Conservation (phyloP, 176 grass and related monocot species). For the Miscanthus lutarioriparius region DNA sequence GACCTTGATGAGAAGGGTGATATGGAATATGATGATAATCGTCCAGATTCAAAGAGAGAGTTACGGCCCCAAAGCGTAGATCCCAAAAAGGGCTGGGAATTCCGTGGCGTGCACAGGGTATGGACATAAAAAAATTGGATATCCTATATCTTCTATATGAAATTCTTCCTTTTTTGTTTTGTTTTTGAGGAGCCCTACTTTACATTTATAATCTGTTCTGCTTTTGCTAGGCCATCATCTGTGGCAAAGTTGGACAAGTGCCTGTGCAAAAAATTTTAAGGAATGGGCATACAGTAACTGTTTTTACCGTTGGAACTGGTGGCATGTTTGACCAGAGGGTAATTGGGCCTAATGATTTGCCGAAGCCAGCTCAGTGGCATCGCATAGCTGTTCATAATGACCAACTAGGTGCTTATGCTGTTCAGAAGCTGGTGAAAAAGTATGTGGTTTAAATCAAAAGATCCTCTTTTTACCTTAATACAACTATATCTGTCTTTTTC, state of each 20-base stretch:
- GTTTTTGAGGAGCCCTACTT: constrained; percentile 13
- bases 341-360: constrained; percentile 52
- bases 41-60: constrained; percentile 54
- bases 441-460: constrained; percentile 47
- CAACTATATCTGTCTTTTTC: constrained; percentile 20
- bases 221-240: constrained; percentile 82
- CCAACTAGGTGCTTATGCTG: constrained; percentile 59
- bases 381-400: constrained; percentile 80
- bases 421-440: constrained; percentile 90
- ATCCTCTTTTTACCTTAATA: constrained; percentile 22
- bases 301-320: constrained; percentile 94
- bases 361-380: constrained; percentile 91
- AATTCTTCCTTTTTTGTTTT: constrained; percentile 7
- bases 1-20: constrained; percentile 49
- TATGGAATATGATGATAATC: constrained; percentile 33
- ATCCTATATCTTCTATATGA: background rate
- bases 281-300: constrained; percentile 70
- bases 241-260: constrained; percentile 82
- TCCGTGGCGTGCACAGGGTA: constrained; percentile 86
- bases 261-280: constrained; percentile 94
- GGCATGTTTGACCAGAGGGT: constrained; percentile 94
- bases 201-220: background rate
- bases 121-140: background rate
- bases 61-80: constrained; percentile 64
- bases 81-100: constrained; percentile 69